phyloP scores from a whole-genome alignment of 2,329 filamentous ascomycete species.

The Davidsoniella eucalypti region DNA sequence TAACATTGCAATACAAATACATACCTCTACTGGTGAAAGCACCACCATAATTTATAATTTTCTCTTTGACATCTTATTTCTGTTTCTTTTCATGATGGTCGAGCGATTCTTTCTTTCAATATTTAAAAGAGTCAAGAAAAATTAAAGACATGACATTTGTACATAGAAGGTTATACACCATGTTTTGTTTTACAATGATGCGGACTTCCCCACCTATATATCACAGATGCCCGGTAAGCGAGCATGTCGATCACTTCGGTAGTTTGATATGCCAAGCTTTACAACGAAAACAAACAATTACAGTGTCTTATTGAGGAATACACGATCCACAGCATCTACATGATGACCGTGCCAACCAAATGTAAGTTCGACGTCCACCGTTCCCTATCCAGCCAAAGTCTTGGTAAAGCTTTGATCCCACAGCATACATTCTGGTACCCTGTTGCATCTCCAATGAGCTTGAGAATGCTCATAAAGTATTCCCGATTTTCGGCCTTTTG shows the following conservation, averaged over 20 bases:
- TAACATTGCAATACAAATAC: no score
- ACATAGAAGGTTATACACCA: neutral
- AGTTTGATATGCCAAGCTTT: neutral
- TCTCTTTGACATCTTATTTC: no score
- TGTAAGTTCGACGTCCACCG: slow-evolving; percentile 1
- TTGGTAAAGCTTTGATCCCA: neutral
- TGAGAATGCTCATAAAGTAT: neutral
- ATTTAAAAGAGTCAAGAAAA: no score
- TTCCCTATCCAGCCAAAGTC: neutral
- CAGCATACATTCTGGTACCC: slow-evolving; percentile 3
- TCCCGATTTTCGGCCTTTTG: neutral
- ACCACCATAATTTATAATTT: no score
- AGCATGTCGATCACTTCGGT: no score
- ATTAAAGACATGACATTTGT: neutral
- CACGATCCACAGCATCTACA: neutral
- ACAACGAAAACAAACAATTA: no score
- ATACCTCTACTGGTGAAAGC: no score
- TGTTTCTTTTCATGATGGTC: no score
- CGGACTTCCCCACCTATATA: no score
- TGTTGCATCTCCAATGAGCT: neutral
- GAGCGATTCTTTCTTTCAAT: no score
- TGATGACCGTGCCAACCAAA: slow-evolving; percentile 3
- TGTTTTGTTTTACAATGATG: neutral
- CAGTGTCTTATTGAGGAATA: no score
- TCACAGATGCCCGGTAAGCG: no score